Base-by-base conservation (phyloP, 768 basidiomycete species). In the Xanthoconium purpureum region DNA sequence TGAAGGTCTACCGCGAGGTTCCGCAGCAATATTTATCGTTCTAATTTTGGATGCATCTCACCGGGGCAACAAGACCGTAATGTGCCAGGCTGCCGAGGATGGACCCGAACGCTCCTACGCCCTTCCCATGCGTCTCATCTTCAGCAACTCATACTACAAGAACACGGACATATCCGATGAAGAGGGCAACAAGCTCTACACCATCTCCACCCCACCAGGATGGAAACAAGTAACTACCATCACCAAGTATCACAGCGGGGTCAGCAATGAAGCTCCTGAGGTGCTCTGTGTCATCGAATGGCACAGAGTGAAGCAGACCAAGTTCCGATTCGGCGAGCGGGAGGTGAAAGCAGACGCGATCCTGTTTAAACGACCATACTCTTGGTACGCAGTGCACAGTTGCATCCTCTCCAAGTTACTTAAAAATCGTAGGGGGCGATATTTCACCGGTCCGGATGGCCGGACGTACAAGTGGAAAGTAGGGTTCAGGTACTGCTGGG, bases 391-490 rank as follows among this genome's bases (percentile, higher is more conserved):
- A 9, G 12, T 43, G 20, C 24, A 14, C 18, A 7, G 10, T 42
- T 20, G 9, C 10, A 28, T 39, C 14, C 3, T 11, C 12, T 28
- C 40, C 20, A 13, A 5, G 44, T 45, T 40, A 42, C 14, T 17
- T 6, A n/a, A 39, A 39, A 2, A 39, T 10, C 17, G 20, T 33
- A 73, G 71, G 55, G 55, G 63, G 11, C 64, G 71, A 39, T 57
- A 63, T 12, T 74, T 74, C 47, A 59, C 36, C 5, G 71, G 68
- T 12, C 68, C 61, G 1, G 71, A 74, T 36, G 67, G 70, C 24
- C 61, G 42, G 36, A 64, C 71, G 46, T 73, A 73, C 48, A 66
- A 66, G 29, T 75, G 72, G 73, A 60, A 57, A n/a, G 33, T 73
- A 12, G 63, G 64, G 18, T 57, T 55, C 39, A 51, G 32, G 9